Evolutionary conservation across 2,329 filamentous ascomycete genomes (phyloP).

Genomic region (Colletotrichum viniferum): DNA sequence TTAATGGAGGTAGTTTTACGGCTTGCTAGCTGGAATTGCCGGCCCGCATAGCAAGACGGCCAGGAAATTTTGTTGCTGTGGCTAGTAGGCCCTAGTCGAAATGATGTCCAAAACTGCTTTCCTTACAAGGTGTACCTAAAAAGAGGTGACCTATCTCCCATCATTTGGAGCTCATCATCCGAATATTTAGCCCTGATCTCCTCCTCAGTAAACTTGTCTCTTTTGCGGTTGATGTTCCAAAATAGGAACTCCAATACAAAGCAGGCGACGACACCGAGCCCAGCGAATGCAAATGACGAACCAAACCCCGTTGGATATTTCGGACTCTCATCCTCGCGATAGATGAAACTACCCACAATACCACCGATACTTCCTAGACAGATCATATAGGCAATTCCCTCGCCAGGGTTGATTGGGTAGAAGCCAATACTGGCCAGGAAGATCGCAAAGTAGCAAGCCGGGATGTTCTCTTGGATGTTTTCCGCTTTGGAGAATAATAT

Average conservation of each 20-base stretch:
- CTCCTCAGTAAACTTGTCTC: constrained; percentile 26
- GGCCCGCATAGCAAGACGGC: not conserved
- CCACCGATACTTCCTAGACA: constrained; percentile 30
- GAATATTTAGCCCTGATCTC: constrained; percentile 26
- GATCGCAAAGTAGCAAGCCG: constrained; percentile 10
- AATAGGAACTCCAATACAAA: constrained; percentile 32
- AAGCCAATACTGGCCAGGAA: constrained; percentile 15
- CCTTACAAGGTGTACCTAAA: not conserved
- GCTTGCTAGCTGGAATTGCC: not conserved
- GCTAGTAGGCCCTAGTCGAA: not conserved
- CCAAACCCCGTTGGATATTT: constrained; percentile 52
- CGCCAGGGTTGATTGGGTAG: constrained; percentile 20
- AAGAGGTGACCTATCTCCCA: constrained; percentile 30
- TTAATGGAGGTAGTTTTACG: accelerated
- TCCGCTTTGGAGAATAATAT: constrained; percentile 11
- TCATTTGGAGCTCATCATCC: constrained; percentile 31
- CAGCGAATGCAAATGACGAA: constrained; percentile 33
- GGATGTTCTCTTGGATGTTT: not conserved
- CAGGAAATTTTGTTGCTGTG: not conserved
- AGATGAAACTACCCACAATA: constrained; percentile 32
- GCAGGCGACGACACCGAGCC: constrained; percentile 29
- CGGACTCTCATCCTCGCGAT: constrained; percentile 35
- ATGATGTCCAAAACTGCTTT: not conserved
- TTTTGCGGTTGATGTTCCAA: constrained; percentile 28
- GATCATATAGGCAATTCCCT: constrained; percentile 33